Conservation (phyloP, 768 basidiomycete genomes). For the Leccinum uliginosum region DNA sequence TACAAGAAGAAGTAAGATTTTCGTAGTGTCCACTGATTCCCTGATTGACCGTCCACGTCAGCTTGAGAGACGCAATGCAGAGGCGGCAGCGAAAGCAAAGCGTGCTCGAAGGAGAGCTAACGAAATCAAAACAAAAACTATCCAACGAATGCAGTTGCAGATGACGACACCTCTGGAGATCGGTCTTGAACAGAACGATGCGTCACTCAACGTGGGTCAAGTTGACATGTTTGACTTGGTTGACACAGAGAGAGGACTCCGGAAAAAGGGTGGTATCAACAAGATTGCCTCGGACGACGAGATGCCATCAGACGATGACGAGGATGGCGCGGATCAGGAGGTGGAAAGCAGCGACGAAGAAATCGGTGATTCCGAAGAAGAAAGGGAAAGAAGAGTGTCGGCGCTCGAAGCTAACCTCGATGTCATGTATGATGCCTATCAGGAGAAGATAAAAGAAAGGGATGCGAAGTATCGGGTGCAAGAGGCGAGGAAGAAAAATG, state of each 20-base stretch:
- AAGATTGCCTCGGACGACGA: constrained; percentile 41
- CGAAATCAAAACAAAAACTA: constrained; percentile 81
- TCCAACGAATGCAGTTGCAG: constrained; percentile 92
- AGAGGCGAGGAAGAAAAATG: constrained; percentile 69
- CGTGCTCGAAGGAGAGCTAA: constrained; percentile 82
- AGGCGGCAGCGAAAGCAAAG: constrained; percentile 67
- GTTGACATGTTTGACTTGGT: constrained; percentile 88
- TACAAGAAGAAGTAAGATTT: constrained; percentile 73
- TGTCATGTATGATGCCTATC: constrained; percentile 83
- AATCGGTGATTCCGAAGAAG: constrained; percentile 61
- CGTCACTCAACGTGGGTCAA: constrained; percentile 66
- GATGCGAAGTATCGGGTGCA: constrained; percentile 86
- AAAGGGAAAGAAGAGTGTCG: constrained; percentile 54
- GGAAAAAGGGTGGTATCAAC: constrained; percentile 38
- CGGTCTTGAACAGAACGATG: constrained; percentile 79
- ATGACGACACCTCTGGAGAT: constrained; percentile 99
- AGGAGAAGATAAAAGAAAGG: constrained; percentile 69
- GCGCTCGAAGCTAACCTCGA: constrained; percentile 85
- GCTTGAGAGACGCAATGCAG: constrained; percentile 81
- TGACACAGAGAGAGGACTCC: constrained; percentile 47
- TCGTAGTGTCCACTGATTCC: neutral
- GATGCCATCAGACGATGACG: constrained; percentile 40
- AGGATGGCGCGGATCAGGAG: constrained; percentile 22
- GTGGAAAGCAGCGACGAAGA: constrained; percentile 36
- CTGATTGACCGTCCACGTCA: constrained; percentile 29